These are phyloP conservation scores for Boletus sp. DNA, from an alignment of 768 basidiomycete species.

Conservation along the genomic window DNA sequence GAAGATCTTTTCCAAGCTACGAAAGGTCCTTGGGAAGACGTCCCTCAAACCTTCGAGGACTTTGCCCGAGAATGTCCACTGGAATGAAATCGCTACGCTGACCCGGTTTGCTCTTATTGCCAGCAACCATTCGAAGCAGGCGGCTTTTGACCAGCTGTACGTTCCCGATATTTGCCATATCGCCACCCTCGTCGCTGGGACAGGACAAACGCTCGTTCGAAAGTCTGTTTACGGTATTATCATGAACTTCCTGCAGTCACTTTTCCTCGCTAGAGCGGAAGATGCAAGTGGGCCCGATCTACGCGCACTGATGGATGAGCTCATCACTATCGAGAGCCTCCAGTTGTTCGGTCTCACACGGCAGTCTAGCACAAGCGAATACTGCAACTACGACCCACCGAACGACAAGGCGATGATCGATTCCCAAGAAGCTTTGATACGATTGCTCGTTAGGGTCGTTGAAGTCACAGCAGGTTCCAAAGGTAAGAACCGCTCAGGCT, in stretches of 20 bases:
- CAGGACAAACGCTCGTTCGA: conserved; percentile 71
- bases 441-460: conserved; percentile 61
- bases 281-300: conserved; percentile 61
- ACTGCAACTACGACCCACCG: conserved; percentile 51
- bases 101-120: conserved; percentile 73
- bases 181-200: conserved; percentile 72
- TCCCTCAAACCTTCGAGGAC: conserved; percentile 60
- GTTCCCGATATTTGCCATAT: conserved; percentile 83
- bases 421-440: conserved; percentile 61
- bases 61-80: conserved; percentile 68
- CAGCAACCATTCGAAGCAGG: conserved; percentile 62
- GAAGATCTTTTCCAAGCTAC: conserved; percentile 71
- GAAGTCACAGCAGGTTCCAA: conserved; percentile 62
- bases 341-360: conserved; percentile 72
- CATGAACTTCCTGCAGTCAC: conserved; percentile 77
- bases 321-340: conserved; percentile 54
- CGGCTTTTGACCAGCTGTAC: conserved; percentile 69
- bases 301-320: conserved; percentile 59
- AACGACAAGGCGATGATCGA: conserved; percentile 60
- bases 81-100: conserved; percentile 80
- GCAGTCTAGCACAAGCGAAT: conserved; percentile 66
- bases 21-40: conserved; percentile 77
- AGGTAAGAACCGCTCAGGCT: conserved; percentile 46
- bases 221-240: conserved; percentile 80
- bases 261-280: conserved; percentile 60